Conservation (phyloP, 176 grass and related monocot genomes). For the Rhipidocladum racemiflorum region DNA sequence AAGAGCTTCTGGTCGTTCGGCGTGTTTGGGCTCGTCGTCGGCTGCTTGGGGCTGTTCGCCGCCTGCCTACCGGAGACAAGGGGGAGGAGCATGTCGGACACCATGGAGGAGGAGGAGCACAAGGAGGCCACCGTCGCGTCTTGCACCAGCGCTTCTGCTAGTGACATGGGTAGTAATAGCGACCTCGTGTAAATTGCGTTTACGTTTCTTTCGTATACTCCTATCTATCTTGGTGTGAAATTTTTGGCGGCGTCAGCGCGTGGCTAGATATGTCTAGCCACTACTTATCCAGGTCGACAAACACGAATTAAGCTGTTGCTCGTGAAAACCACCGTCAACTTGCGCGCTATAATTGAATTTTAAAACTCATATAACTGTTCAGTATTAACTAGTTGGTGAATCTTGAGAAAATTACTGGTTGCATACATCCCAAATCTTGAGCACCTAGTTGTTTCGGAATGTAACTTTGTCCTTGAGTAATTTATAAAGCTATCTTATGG, state of each 20-base stretch:
- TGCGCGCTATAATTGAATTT: neutral
- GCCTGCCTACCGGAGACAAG: slow-evolving; percentile 71
- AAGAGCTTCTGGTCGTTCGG: slow-evolving; percentile 68
- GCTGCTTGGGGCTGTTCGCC: slow-evolving; percentile 46
- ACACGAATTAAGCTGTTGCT: too few relatives aligned
- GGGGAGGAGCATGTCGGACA: slow-evolving; percentile 70
- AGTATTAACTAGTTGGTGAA: neutral
- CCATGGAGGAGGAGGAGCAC: slow-evolving; percentile 85
- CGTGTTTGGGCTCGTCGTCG: slow-evolving; percentile 63
- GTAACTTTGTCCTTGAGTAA: too few relatives aligned
- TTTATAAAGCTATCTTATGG: too few relatives aligned
- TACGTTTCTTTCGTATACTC: too few relatives aligned
- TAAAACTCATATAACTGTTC: neutral
- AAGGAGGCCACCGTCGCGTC: slow-evolving; percentile 32
- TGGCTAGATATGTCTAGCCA: neutral
- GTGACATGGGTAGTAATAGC: neutral
- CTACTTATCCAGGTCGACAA: neutral
- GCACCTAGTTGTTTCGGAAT: too few relatives aligned
- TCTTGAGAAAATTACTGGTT: too few relatives aligned
- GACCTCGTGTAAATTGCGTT: slow-evolving; percentile 25
- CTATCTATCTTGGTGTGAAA: too few relatives aligned
- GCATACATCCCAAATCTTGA: too few relatives aligned
- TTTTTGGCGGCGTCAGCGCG: too few relatives aligned
- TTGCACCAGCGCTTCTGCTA: neutral
- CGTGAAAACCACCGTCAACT: neutral